These are phyloP conservation scores for Rhododendron ferrugineum DNA, from an alignment of 148 eudicot species.

Conservation along the genomic window DNA sequence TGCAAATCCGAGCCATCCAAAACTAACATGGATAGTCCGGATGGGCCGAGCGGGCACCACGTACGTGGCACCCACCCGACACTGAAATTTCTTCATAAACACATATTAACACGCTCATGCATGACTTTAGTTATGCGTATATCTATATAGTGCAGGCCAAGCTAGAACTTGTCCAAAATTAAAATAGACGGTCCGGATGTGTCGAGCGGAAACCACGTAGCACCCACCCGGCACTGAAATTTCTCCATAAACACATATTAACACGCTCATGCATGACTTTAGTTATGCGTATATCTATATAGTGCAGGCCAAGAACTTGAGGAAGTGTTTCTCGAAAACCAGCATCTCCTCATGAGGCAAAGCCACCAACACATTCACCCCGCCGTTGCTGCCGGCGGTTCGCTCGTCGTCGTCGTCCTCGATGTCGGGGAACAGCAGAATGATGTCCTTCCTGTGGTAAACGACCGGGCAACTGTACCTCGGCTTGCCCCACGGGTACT, in stretches of 20 bases:
- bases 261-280: neutral
- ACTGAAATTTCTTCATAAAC: neutral
- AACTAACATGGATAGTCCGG: rapidly evolving
- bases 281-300: neutral
- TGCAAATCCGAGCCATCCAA: too few species aligned
- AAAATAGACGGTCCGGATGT: rapidly evolving
- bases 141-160: conserved; percentile 4
- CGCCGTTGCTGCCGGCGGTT: conserved; percentile 12
- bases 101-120: neutral
- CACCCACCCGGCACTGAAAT: too few species aligned
- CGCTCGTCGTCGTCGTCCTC: conserved; percentile 7
- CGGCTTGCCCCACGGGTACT: conserved; percentile 91
- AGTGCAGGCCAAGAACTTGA: conserved; percentile 25
- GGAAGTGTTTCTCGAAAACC: conserved; percentile 45
- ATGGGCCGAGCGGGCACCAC: too few species aligned
- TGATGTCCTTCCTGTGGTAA: conserved; percentile 71
- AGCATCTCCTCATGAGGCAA: conserved; percentile 74
- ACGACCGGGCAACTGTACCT: conserved; percentile 86
- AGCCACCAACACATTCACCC: conserved; percentile 74
- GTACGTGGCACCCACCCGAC: too few species aligned
- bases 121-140: neutral
- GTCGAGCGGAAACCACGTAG: too few species aligned
- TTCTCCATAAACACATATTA: neutral
- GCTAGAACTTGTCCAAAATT: too few species aligned
- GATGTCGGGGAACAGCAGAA: conserved; percentile 71